Conservation (phyloP, 2,329 filamentous ascomycete genomes). For the Fusarium sacchari region DNA sequence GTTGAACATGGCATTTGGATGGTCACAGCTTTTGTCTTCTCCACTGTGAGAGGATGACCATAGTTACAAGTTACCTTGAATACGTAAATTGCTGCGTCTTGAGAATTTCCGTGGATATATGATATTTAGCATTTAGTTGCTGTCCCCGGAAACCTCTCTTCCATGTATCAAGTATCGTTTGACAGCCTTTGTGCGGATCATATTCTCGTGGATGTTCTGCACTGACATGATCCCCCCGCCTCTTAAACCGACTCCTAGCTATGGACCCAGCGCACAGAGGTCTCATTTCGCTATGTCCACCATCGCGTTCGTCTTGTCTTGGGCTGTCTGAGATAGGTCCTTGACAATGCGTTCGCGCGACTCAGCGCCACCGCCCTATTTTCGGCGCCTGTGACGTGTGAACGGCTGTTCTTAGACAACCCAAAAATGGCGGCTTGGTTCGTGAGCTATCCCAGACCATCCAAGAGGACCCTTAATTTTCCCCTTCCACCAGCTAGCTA, state of each 20-base stretch:
- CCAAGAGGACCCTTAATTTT: slow-evolving; percentile 4
- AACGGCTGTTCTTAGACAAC: slow-evolving; percentile 9
- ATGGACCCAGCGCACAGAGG: slow-evolving; percentile 25
- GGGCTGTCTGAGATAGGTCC: slow-evolving; percentile 14
- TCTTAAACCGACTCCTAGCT: background rate
- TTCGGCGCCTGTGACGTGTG: slow-evolving; percentile 14
- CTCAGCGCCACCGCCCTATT: slow-evolving; percentile 9
- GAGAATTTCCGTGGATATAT: background rate
- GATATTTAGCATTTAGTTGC: background rate
- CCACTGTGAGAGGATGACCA: background rate
- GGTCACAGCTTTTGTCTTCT: slow-evolving; percentile 25
- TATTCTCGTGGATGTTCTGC: background rate
- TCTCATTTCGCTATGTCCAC: slow-evolving; percentile 30
- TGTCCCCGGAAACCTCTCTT: background rate
- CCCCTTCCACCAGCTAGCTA: background rate
- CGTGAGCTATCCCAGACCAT: slow-evolving; percentile 1
- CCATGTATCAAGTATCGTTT: no score
- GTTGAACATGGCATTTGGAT: slow-evolving; percentile 20
- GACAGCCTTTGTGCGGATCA: background rate
- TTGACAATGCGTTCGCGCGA: slow-evolving; percentile 10
- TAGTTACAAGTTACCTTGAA: background rate
- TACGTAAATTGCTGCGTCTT: background rate
- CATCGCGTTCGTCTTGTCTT: background rate
- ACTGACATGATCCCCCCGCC: background rate
- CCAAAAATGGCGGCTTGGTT: slow-evolving; percentile 1